phyloP scores from a whole-genome alignment of 495 filamentous ascomycete genomes.

The Hapsidospora chrysogenum region DNA sequence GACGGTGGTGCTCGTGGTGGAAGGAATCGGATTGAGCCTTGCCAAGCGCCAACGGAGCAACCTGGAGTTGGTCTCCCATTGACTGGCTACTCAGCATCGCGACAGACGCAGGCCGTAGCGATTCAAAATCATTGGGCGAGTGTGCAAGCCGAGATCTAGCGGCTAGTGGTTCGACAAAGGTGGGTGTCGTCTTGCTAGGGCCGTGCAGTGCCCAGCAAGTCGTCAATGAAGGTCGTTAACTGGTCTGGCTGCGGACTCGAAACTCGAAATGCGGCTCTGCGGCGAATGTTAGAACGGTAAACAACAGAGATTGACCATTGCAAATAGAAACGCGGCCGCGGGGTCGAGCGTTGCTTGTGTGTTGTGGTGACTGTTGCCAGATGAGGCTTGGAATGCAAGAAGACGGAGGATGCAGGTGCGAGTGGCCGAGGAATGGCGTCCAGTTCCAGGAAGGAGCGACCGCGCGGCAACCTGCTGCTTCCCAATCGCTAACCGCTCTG shows the following conservation, averaged over 20 bases:
- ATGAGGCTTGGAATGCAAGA: background rate
- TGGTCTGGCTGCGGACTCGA: background rate
- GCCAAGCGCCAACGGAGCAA: conserved; percentile 58
- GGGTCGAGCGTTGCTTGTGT: background rate
- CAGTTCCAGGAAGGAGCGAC: background rate
- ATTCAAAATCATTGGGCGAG: background rate
- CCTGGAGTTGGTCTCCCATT: conserved; percentile 42
- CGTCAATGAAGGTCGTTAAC: background rate
- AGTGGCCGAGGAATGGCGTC: background rate
- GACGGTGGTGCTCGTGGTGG: conserved; percentile 18
- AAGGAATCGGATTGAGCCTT: conserved; percentile 39
- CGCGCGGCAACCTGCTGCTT: background rate
- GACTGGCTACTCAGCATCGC: conserved; percentile 30
- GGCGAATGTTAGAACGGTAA: background rate
- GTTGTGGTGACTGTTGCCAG: too few species aligned
- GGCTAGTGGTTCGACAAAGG: too few species aligned
- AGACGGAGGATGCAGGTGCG: background rate
- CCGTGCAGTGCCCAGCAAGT: background rate
- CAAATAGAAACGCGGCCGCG: background rate
- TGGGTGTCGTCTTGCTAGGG: too few species aligned
- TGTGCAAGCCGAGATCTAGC: too few species aligned
- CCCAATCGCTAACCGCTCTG: too few species aligned
- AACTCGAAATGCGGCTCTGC: background rate
- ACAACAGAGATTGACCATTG: background rate
- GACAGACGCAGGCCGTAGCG: background rate